A percentile compares a stretch with the other conserved stretches of the same genome.
phyloP scores from a whole-genome alignment of 345 rosid species.

The Erodium maritimum region DNA sequence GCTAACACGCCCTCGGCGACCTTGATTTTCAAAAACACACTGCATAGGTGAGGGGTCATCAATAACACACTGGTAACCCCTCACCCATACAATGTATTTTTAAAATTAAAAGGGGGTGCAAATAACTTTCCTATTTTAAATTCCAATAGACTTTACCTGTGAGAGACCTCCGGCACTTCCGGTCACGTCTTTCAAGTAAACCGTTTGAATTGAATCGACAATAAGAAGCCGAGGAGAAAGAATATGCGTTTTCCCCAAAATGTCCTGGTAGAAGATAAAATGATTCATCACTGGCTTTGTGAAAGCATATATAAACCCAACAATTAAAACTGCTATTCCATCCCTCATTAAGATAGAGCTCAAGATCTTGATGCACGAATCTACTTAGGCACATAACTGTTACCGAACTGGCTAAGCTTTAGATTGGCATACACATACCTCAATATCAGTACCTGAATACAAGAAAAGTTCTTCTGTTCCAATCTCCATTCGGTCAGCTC shows the following conservation, averaged over 20 bases:
- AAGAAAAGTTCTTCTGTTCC: constrained; percentile 53
- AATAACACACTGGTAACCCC: too few species aligned
- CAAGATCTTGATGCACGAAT: neutral
- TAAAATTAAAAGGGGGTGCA: too few species aligned
- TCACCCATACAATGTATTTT: too few species aligned
- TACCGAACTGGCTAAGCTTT: neutral
- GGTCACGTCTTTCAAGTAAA: constrained; percentile 55
- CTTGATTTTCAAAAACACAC: too few species aligned
- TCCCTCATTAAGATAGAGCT: neutral
- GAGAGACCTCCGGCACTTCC: constrained; percentile 86
- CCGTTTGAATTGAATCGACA: constrained; percentile 88
- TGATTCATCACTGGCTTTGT: constrained; percentile 3
- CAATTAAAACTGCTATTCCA: too few species aligned
- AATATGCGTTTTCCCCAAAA: constrained; percentile 45
- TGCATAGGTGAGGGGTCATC: too few species aligned
- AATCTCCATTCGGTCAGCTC: constrained; percentile 74
- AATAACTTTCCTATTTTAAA: too few species aligned
- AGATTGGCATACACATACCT: constrained; percentile 30
- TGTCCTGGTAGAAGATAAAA: constrained; percentile 43
- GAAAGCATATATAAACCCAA: neutral
- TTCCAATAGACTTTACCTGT: constrained; percentile 41
- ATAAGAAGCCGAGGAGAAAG: constrained; percentile 66
- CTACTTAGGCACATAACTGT: neutral
- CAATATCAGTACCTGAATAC: constrained; percentile 80
- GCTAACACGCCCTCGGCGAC: too few species aligned